These are phyloP conservation scores for Penicillium sp. DNA, from an alignment of 2,329 filamentous ascomycete genomes.

Conservation along the genomic window DNA sequence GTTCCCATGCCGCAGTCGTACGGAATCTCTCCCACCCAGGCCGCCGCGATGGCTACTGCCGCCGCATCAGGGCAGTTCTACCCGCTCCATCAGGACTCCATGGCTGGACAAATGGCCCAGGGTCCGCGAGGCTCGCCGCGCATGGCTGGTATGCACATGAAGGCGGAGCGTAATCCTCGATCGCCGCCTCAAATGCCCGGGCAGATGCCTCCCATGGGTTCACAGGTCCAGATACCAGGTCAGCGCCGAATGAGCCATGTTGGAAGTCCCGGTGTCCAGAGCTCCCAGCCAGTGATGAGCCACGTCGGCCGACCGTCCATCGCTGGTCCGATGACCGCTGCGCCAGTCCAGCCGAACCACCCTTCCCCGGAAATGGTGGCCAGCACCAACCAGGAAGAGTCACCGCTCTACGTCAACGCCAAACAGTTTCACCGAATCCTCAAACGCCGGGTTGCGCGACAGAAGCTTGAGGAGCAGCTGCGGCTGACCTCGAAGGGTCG, in stretches of 20 bases:
- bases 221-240: constrained; percentile 47
- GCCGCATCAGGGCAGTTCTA: constrained; percentile 82
- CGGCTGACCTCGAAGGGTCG: constrained; percentile 89
- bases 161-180: constrained; percentile 69
- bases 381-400: constrained; percentile 67
- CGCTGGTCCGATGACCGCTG: constrained; percentile 48
- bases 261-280: constrained; percentile 68
- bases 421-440: constrained; percentile 98
- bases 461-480: constrained; percentile 87
- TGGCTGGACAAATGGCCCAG: constrained; percentile 56
- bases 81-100: constrained; percentile 66
- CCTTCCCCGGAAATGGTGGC: constrained; percentile 76
- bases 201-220: constrained; percentile 49
- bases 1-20: constrained; percentile 69
- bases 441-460: constrained; percentile 86
- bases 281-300: constrained; percentile 70
- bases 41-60: constrained; percentile 89
- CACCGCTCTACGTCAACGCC: constrained; percentile 93
- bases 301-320: constrained; percentile 56
- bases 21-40: constrained; percentile 75
- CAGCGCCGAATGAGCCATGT: constrained; percentile 70
- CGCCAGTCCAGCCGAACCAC: constrained; percentile 59
- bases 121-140: constrained; percentile 66
- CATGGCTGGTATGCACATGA: constrained; percentile 63
- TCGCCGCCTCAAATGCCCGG: constrained; percentile 69